Conservation (phyloP, 140 eudicot genomes). For the Ambrosia hybrid region DNA sequence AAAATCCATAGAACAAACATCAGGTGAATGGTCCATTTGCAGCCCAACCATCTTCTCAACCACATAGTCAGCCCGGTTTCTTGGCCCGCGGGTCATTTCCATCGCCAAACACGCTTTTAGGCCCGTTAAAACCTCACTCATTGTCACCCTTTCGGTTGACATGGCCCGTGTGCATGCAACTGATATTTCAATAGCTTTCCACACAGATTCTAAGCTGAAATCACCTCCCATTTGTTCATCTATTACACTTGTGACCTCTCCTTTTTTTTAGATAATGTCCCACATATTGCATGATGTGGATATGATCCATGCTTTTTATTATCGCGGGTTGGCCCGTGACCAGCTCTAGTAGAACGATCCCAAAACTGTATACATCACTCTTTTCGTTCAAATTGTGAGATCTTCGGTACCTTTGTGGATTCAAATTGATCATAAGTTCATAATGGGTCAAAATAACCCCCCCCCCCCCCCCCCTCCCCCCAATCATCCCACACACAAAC, state of each 20-base stretch:
- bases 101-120: constrained; percentile 33
- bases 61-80: neutral
- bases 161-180: constrained; percentile 30
- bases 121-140: constrained; percentile 28
- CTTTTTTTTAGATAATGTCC: constrained; percentile 23
- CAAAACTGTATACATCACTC: constrained; percentile 45
- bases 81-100: constrained; percentile 26
- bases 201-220: constrained; percentile 26
- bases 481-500: no score
- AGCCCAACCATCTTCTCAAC: constrained; percentile 10
- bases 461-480: no score
- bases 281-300: constrained; percentile 32
- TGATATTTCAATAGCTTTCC: constrained; percentile 34
- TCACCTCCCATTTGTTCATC: constrained; percentile 36
- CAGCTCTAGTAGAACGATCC: constrained; percentile 35
- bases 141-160: constrained; percentile 25
- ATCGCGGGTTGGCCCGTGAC: constrained; percentile 39
- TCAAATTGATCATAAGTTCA: neutral
- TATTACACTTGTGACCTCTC: constrained; percentile 30
- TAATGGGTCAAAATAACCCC: neutral
- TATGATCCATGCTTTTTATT: constrained; percentile 25
- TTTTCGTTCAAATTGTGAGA: constrained; percentile 40
- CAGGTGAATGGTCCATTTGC: constrained; percentile 30
- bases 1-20: constrained; percentile 33
- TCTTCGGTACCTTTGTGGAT: constrained; percentile 31